phyloP scores from a whole-genome alignment of 768 basidiomycete species.

The Hydnum rufescens region DNA sequence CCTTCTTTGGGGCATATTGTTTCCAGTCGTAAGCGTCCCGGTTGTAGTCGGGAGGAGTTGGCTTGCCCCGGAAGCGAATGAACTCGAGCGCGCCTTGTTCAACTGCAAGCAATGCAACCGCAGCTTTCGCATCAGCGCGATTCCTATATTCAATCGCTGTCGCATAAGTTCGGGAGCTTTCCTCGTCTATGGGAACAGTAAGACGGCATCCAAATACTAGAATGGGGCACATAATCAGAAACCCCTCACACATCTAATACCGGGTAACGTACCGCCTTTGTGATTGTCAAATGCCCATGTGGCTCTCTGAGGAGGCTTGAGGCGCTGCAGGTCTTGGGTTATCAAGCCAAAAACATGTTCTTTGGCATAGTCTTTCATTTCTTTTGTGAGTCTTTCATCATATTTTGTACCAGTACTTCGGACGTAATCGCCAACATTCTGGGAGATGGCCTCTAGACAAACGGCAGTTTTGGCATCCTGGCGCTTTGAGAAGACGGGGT shows the following conservation, averaged over 20 bases:
- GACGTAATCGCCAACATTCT: constrained; percentile 38
- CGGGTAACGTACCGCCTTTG: constrained; percentile 29
- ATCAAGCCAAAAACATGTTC: constrained; percentile 27
- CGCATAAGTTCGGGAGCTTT: constrained; percentile 24
- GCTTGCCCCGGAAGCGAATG: constrained; percentile 31
- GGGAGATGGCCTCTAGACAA: constrained; percentile 41
- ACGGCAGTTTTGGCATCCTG: constrained; percentile 52
- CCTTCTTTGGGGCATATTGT: neutral
- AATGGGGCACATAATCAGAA: constrained; percentile 2
- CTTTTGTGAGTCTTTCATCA: constrained; percentile 28
- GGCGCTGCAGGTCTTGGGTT: constrained; percentile 26
- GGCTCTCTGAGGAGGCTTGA: constrained; percentile 22
- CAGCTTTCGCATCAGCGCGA: constrained; percentile 42
- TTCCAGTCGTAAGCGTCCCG: neutral
- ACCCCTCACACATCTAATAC: neutral
- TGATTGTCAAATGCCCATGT: constrained; percentile 26
- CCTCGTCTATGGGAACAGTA: constrained; percentile 19
- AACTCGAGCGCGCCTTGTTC: constrained; percentile 39
- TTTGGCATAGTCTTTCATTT: constrained; percentile 26
- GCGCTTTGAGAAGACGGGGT: constrained; percentile 39
- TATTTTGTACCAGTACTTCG: constrained; percentile 24
- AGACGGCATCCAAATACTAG: constrained; percentile 35
- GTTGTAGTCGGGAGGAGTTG: constrained; percentile 12
- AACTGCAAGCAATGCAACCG: constrained; percentile 32
- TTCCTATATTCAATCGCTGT: constrained; percentile 32